These are phyloP conservation scores for Tricholoma sp. DNA, from an alignment of 768 basidiomycete species.

Conservation along the genomic window DNA sequence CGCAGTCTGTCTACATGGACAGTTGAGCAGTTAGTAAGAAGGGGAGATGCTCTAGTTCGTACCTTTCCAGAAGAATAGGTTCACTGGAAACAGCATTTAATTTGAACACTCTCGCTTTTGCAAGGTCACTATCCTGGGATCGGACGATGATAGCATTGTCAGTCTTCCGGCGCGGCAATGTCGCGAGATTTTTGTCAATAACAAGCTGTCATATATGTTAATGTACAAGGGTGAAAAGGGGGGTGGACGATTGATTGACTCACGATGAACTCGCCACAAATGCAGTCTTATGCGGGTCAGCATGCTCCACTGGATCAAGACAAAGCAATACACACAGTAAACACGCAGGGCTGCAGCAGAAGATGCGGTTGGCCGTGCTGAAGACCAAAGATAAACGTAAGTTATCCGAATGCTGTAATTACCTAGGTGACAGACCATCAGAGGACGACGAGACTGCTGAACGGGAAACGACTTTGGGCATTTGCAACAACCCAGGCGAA, in stretches of 20 bases:
- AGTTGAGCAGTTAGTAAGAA: constrained; percentile 1
- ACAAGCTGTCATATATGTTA: constrained; percentile 52
- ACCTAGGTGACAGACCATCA: constrained; percentile 51
- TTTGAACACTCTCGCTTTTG: constrained; percentile 76
- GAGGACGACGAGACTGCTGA: constrained; percentile 87
- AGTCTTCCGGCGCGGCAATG: constrained; percentile 66
- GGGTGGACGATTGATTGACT: constrained; percentile 20
- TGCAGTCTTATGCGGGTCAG: constrained; percentile 53
- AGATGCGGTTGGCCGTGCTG: constrained; percentile 77
- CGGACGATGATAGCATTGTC: constrained; percentile 81
- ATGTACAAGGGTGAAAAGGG: background rate
- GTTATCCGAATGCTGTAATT: background rate
- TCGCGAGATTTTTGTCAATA: constrained; percentile 67
- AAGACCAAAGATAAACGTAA: constrained; percentile 9
- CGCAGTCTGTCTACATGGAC: constrained; percentile 45
- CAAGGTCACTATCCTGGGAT: constrained; percentile 54
- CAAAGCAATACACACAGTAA: constrained; percentile 55
- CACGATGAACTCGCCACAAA: constrained; percentile 86
- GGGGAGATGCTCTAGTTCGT: constrained; percentile 12
- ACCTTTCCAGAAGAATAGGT: constrained; percentile 79
- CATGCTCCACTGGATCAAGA: constrained; percentile 8
- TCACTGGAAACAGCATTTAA: constrained; percentile 70
- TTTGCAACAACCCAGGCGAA: constrained; percentile 23
- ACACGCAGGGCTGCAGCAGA: constrained; percentile 74
- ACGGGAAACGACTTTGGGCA: constrained; percentile 92